A percentile compares a stretch with the other conserved stretches of the same genome.
These are phyloP conservation scores for Uronychia binucleata DNA, from an alignment of 73 alveolate genomes.

Conservation along the genomic window DNA sequence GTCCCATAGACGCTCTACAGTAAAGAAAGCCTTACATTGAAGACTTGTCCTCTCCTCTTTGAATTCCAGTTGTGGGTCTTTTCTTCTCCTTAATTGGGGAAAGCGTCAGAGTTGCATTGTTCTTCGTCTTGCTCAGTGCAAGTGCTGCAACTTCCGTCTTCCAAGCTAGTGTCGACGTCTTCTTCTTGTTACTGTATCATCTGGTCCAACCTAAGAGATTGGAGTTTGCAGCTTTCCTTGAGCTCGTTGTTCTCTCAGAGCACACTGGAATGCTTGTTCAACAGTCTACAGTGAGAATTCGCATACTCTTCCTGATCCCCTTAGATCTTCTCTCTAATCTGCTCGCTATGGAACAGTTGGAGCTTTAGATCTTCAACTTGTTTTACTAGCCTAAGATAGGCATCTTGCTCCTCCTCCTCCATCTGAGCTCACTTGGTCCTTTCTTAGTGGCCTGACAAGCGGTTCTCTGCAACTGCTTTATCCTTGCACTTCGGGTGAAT, in stretches of 20 bases:
- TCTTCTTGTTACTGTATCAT: background rate
- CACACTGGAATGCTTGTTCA: background rate
- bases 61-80: no score
- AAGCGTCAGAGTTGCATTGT: background rate
- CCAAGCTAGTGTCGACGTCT: background rate
- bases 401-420: background rate
- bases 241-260: background rate
- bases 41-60: no score
- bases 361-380: background rate
- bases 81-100: background rate
- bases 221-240: background rate
- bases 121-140: background rate
- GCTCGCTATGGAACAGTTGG: background rate
- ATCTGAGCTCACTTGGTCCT: background rate
- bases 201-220: background rate
- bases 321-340: background rate
- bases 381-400: background rate
- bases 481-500: background rate
- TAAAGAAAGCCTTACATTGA: no score
- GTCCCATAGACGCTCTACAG: no score
- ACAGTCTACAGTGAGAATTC: background rate
- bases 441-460: background rate
- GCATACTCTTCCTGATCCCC: background rate
- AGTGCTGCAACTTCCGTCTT: no score
- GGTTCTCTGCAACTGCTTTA: background rate